Evolutionary conservation across 331 rosid genomes (phyloP), one percentile per base, ranked within the genome.

Genomic region (Phaseolus coccineus): DNA sequence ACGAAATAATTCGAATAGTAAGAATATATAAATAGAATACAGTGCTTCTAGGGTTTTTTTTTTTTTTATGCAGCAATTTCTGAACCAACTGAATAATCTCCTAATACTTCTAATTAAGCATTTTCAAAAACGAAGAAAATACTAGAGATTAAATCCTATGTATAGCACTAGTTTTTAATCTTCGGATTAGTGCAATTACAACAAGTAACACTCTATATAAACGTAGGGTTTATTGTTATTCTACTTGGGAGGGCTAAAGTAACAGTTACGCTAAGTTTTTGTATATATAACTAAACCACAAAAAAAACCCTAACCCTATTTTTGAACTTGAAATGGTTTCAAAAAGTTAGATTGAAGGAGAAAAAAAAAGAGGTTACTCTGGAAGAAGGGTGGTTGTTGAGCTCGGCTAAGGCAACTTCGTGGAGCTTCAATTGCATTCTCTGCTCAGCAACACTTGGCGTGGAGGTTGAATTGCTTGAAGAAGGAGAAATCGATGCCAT

Each of bases 391-490:
- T 90, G 88, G 70, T 80, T 75, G 81, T 82, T 74, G 87, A 93
- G 95, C 84, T 93, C 97, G 42, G 86, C 92, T 37, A 93, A 78
- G 68, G 98, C 92, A 27, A 91, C 88, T 80, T 93, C 88, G 76
- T 86, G 91, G 81, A 87, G 77, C 85, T 86, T 83, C 68, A 93
- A 30, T 72, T 83, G 75, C 85, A 81, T 88, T 2, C 69, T 47
- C 28, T 80, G 57, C 28, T 78, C 89, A 66, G 53, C 80, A 8
- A 28, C 76, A 25, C 25, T 61, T 3, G 52, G 25, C 24, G 28
- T 14, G 3, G 42, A 30, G 6, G 14, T 30, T 2, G 19, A 28
- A 13, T 59, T 28, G 42, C 42, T 62, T 30, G 46, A 6, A 63
- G 69, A 63, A 63, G 47, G 8, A 63, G 75, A 73, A 66, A 44